These are phyloP conservation scores for Yamadazyma philogaea DNA, from an alignment of 805 yeast species.

Conservation along the genomic window DNA sequence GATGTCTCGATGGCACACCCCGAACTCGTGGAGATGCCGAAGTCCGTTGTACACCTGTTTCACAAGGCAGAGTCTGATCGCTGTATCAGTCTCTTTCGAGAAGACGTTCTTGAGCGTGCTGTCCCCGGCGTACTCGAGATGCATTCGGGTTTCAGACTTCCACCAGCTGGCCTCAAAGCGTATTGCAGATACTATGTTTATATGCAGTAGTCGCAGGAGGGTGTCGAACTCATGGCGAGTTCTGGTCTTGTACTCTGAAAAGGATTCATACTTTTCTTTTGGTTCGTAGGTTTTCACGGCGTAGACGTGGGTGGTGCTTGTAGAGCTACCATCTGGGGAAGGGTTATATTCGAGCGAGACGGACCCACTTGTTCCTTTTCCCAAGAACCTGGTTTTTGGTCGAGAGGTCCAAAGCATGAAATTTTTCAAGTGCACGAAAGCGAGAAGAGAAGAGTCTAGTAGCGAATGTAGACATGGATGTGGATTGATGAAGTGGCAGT, in stretches of 20 bases:
- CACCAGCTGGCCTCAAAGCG: constrained; percentile 22
- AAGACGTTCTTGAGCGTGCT: constrained; percentile 17
- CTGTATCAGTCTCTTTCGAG: background rate
- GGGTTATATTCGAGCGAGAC: constrained; percentile 5
- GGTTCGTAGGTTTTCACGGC: constrained; percentile 48
- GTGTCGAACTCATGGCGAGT: constrained; percentile 36
- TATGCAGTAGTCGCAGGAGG: constrained; percentile 25
- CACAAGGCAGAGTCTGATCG: constrained; percentile 28
- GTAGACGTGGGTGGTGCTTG: constrained; percentile 10
- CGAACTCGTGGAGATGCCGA: constrained; percentile 32
- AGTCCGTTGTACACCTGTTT: constrained; percentile 41
- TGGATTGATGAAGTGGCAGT: background rate
- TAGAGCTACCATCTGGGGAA: background rate
- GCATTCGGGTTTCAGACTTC: constrained; percentile 20
- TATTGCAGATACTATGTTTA: constrained; percentile 32
- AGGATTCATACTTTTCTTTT: constrained; percentile 38
- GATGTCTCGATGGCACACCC: constrained; percentile 49
- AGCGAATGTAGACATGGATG: background rate
- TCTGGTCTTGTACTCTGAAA: constrained; percentile 36
- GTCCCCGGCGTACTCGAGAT: constrained; percentile 31
- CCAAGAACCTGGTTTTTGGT: background rate
- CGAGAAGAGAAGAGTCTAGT: background rate
- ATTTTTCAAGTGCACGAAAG: background rate
- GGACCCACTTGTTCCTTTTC: constrained; percentile 13
- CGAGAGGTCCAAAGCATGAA: background rate